Evolutionary conservation across 2,329 filamentous ascomycete genomes (phyloP).

Genomic region (Talaromyces sp.): DNA sequence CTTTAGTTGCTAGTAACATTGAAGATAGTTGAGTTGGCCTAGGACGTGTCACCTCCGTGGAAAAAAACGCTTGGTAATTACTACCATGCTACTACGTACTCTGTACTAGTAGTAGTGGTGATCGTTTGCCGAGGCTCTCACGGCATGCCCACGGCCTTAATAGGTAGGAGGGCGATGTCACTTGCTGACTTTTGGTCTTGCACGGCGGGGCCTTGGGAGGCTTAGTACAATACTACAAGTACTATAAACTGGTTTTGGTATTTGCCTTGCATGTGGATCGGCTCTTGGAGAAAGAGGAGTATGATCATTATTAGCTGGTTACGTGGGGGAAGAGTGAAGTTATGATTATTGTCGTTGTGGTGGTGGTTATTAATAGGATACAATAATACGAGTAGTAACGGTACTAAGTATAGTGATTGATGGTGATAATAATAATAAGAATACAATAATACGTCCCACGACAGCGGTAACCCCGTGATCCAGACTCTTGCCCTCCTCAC

Average conservation of each 20-base stretch:
- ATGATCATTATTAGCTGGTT: not conserved
- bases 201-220: not conserved
- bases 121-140: not conserved
- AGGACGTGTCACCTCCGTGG: not conserved
- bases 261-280: not conserved
- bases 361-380: too few species aligned
- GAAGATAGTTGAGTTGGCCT: not conserved
- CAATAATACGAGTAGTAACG: too few species aligned
- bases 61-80: not conserved
- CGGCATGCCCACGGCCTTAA: not conserved
- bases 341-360: too few species aligned
- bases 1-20: too few species aligned
- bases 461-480: not conserved
- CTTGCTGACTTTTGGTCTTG: not conserved
- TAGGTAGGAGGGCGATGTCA: not conserved
- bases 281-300: not conserved
- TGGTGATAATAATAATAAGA: too few species aligned
- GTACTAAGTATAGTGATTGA: too few species aligned
- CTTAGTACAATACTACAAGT: not conserved
- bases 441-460: too few species aligned
- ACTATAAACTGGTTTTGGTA: not conserved
- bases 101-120: not conserved
- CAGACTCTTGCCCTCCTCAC: too few species aligned
- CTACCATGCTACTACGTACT: not conserved
- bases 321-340: not conserved